phyloP scores from a whole-genome alignment of 371 early-diverging fungal species.

The Mortierella sp. region DNA sequence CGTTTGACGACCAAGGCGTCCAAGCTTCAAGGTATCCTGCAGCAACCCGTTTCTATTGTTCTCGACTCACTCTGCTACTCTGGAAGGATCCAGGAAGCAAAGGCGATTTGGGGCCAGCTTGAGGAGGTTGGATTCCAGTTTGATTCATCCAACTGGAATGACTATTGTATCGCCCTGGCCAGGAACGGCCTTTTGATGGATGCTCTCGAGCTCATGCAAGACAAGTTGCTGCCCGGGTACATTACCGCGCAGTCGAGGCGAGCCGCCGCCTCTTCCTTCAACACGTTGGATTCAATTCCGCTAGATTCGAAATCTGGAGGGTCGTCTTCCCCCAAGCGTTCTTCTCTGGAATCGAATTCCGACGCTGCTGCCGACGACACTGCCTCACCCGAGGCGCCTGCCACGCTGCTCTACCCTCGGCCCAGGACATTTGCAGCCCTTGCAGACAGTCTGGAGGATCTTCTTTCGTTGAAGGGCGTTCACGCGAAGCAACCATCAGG shows the following conservation, averaged over 20 bases:
- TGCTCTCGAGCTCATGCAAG: constrained; percentile 36
- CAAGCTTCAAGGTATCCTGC: constrained; percentile 40
- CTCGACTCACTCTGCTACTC: constrained; percentile 53
- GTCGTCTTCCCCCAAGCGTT: background rate
- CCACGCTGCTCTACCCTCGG: constrained; percentile 40
- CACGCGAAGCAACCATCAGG: background rate
- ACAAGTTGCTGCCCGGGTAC: constrained; percentile 38
- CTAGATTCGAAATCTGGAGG: background rate
- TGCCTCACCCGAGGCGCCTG: background rate
- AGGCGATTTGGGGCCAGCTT: constrained; percentile 37
- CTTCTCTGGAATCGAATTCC: constrained; percentile 18
- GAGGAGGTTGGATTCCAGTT: constrained; percentile 35
- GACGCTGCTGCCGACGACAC: background rate
- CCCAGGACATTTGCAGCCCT: constrained; percentile 58
- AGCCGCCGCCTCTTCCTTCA: background rate
- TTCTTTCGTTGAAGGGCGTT: constrained; percentile 26
- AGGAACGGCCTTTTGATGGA: constrained; percentile 49
- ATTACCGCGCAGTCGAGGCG: constrained; percentile 3
- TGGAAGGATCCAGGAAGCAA: constrained; percentile 42
- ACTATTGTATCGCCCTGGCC: constrained; percentile 49
- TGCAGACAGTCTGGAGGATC: constrained; percentile 43
- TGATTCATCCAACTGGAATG: constrained; percentile 57
- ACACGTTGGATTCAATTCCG: background rate
- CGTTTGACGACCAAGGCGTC: constrained; percentile 39
- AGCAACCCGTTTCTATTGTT: constrained; percentile 45